phyloP scores from a whole-genome alignment of 2,329 filamentous ascomycete genomes.

The Knufia fluminis region DNA sequence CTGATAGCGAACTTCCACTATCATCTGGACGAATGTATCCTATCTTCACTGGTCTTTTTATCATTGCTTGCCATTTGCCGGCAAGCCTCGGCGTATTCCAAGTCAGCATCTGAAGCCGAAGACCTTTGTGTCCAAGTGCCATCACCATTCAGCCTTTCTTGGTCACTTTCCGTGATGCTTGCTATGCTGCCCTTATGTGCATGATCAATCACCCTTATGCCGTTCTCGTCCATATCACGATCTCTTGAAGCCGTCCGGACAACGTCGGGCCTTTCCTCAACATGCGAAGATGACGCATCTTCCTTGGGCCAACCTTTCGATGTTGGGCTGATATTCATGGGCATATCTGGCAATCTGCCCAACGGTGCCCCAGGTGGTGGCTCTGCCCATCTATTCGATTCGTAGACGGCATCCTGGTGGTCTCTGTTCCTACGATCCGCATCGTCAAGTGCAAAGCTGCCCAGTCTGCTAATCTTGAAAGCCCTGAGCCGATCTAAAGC shows the following conservation, averaged over 20 bases:
- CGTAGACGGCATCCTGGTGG: conserved; percentile 15
- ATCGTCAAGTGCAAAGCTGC: conserved; percentile 22
- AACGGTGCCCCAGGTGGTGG: conserved; percentile 15
- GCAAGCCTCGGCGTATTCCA: conserved; percentile 22
- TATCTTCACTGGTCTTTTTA: conserved; percentile 10
- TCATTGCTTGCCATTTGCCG: conserved; percentile 18
- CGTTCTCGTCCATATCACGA: conserved; percentile 21
- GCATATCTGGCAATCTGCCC: conserved; percentile 7
- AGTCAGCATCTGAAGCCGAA: conserved; percentile 17
- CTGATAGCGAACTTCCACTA: background rate
- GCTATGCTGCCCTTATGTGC: conserved; percentile 8
- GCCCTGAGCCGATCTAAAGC: conserved; percentile 29
- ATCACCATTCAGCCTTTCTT: conserved; percentile 12
- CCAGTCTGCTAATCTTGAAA: conserved; percentile 23
- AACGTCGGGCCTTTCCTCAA: conserved; percentile 15
- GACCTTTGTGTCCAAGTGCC: conserved; percentile 15
- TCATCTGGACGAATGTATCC: background rate
- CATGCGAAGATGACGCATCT: conserved; percentile 8
- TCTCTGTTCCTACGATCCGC: conserved; percentile 16
- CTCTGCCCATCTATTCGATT: conserved; percentile 17
- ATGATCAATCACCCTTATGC: conserved; percentile 17
- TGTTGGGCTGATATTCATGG: conserved; percentile 11
- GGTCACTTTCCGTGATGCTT: conserved; percentile 15
- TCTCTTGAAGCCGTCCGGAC: conserved; percentile 21
- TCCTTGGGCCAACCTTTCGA: conserved; percentile 12